Percentiles rank a stretch among this genome's conserved stretches.
These are phyloP conservation scores for Arthrinium phaeospermum DNA, from an alignment of 2,329 filamentous ascomycete species.

Conservation along the genomic window DNA sequence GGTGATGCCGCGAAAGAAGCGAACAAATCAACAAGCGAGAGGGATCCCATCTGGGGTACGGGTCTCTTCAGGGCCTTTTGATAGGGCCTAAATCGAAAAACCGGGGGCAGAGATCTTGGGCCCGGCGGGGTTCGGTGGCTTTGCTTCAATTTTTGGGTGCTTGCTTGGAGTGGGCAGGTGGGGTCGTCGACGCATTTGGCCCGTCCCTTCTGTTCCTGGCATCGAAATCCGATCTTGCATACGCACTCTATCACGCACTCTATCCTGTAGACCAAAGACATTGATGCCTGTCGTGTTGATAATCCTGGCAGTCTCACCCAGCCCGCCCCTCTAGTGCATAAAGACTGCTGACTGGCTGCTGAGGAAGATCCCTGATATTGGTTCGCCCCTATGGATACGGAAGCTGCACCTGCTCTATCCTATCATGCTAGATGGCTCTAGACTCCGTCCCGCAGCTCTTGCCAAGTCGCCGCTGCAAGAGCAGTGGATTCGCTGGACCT, in stretches of 20 bases:
- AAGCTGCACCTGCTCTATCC: background rate
- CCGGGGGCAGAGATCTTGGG: background rate
- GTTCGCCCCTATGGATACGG: background rate
- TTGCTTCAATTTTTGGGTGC: background rate
- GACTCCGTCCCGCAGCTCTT: background rate
- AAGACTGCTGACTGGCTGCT: background rate
- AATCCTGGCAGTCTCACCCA: background rate
- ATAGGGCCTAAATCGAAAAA: background rate
- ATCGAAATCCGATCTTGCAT: constrained; percentile 11
- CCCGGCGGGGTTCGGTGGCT: background rate
- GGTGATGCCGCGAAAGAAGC: background rate
- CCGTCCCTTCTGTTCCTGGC: background rate
- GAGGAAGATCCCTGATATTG: background rate
- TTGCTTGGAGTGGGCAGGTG: background rate
- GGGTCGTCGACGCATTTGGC: background rate
- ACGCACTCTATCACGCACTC: background rate
- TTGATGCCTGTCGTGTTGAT: background rate
- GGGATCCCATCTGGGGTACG: background rate
- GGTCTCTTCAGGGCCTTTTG: background rate
- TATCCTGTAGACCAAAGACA: too few relatives aligned
- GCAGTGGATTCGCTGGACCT: background rate
- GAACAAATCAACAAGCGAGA: background rate
- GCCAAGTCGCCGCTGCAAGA: background rate
- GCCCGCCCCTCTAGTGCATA: background rate
- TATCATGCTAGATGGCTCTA: background rate